Evolutionary conservation across 192 early-diverging fungal species (phyloP), one percentile per base, ranked within the genome.

Genomic region (Lobulomyces angularis): DNA sequence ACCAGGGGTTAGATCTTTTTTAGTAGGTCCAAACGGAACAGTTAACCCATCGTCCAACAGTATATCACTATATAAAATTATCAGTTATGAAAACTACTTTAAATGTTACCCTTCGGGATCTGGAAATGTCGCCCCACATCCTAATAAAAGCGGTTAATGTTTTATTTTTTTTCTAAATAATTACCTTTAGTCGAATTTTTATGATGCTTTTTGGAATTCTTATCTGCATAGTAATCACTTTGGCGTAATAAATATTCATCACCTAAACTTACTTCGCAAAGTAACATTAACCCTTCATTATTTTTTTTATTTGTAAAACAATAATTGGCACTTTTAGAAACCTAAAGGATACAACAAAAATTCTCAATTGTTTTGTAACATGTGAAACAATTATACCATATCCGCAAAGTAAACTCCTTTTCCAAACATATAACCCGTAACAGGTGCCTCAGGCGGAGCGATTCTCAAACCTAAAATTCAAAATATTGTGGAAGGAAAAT

Each of bases 381-480:
- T 22, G 30, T 7, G 9, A 34, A 55, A 27, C 22, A 42, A 41
- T n/a, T 28, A 31, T 0, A 61, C 78, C 63, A 72, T 76, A 58
- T 88, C 80, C 3, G 81, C 86, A 56, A 88, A 88, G 41, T 88
- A 88, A 5, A 86, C 64, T 3, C 84, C 86, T 31, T 83, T 83
- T 30, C 83, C 86, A 48, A 88, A 81, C 77, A 82, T 79, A 40
- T 73, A 69, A 50, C 63, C 49, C 0, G 62, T 73, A n/a, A 65
- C 71, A 1, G 80, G 80, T 1, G 73, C 81, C 44, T 81, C 72
- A 9, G 81, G 79, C 17, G 81, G 81, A 2, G 81, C 82, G 51
- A 74, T 80, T 30, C 51, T 45, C 12, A 73, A 45, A 6, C 62
- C 6, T 6, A 0, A 49, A 33, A 64, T 64, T 18, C 65, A 44